Percentiles rank a stretch among this genome's conserved stretches.
Evolutionary conservation across 2,329 filamentous ascomycete genomes (phyloP).

Genomic region (Dothideomycetes sp.): DNA sequence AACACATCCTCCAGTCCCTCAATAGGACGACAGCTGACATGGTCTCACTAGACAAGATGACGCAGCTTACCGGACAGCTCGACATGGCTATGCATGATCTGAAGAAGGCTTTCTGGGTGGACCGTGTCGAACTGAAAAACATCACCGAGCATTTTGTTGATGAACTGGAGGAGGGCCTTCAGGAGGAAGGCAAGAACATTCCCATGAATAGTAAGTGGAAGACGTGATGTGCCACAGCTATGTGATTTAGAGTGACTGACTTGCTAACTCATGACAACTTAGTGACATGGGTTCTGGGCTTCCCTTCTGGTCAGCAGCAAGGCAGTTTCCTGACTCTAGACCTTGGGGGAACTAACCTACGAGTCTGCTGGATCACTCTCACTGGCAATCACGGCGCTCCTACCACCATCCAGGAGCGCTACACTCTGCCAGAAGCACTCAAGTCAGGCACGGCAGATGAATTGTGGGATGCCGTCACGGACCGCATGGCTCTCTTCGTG

Average conservation of each 20-base stretch:
- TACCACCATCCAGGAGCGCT: slow-evolving; percentile 94
- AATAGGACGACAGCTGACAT: too few species aligned
- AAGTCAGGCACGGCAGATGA: slow-evolving; percentile 80
- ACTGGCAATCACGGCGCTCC: slow-evolving; percentile 85
- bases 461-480: slow-evolving; percentile 90
- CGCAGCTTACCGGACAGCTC: too few species aligned
- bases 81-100: slow-evolving; percentile 73
- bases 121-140: slow-evolving; percentile 66
- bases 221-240: background rate
- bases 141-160: slow-evolving; percentile 77
- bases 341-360: slow-evolving; percentile 92
- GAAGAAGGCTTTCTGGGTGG: slow-evolving; percentile 70
- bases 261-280: slow-evolving; percentile 47
- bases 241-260: background rate
- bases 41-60: too few species aligned
- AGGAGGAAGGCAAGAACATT: slow-evolving; percentile 77
- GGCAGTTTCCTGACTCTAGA: slow-evolving; percentile 85
- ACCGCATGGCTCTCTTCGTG: slow-evolving; percentile 86
- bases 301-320: slow-evolving; percentile 77
- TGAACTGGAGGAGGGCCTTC: slow-evolving; percentile 77
- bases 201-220: slow-evolving; percentile 50
- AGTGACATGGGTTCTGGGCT: slow-evolving; percentile 95
- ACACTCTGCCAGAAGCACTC: slow-evolving; percentile 87
- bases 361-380: slow-evolving; percentile 87
- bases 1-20: too few species aligned